Conservation (phyloP, 148 eudicot genomes). For the Rhododendron vialii region DNA sequence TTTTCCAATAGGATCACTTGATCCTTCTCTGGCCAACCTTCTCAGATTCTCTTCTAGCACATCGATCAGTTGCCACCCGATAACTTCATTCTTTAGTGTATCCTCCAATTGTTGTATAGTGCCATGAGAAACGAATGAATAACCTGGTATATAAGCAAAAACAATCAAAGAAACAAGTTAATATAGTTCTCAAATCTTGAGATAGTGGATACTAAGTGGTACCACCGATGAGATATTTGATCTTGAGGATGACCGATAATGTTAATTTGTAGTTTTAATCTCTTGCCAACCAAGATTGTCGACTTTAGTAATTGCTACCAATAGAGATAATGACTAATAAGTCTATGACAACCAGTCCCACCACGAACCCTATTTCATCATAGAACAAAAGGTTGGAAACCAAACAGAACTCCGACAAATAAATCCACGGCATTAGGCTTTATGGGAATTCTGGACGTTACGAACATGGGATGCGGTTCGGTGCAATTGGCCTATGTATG, state of each 20-base stretch:
- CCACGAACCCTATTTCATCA: background rate
- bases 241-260: background rate
- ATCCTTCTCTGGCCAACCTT: no score
- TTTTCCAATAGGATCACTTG: no score
- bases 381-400: background rate
- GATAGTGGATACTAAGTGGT: background rate
- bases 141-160: background rate
- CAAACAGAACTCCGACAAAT: background rate
- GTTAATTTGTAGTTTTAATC: no score
- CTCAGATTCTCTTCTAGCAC: no score
- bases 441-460: background rate
- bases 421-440: no score
- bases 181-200: background rate
- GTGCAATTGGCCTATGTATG: background rate
- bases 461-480: background rate
- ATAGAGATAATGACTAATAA: no score
- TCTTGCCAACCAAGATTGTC: background rate
- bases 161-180: background rate
- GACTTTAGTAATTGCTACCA: no score
- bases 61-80: no score
- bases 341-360: no score
- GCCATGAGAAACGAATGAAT: no score
- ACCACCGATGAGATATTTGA: background rate
- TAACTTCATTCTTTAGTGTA: no score
- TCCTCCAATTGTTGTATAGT: no score